A percentile compares a stretch with the other conserved stretches of the same genome.
phyloP scores from a whole-genome alignment of 208 protist species.

The Phytomonas sp. region DNA sequence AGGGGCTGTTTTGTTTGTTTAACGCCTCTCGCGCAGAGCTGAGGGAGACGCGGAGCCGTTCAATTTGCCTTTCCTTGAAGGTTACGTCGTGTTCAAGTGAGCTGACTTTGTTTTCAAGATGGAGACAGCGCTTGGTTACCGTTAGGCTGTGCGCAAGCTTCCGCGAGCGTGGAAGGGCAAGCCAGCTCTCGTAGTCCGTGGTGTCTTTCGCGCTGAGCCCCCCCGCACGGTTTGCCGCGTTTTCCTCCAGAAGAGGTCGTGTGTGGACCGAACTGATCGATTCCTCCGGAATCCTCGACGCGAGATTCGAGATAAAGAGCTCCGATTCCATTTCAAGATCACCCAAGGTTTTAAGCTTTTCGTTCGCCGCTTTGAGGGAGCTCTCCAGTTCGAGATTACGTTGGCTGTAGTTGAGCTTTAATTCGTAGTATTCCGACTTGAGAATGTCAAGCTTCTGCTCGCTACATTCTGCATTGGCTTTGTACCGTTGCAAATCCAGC shows the following conservation, averaged over 20 bases:
- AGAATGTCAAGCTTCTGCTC: constrained; percentile 88
- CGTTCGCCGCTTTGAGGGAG: constrained; percentile 53
- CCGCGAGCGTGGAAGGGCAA: constrained; percentile 64
- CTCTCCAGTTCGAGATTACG: constrained; percentile 68
- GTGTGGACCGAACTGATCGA: background rate
- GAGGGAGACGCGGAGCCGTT: constrained; percentile 59
- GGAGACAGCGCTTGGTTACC: constrained; percentile 81
- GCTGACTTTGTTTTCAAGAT: constrained; percentile 70
- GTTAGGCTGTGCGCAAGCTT: constrained; percentile 68
- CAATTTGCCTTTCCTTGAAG: constrained; percentile 68
- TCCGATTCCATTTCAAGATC: constrained; percentile 84
- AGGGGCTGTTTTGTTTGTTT: constrained; percentile 82
- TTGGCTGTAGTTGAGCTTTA: constrained; percentile 72
- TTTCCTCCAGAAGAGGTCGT: too few relatives aligned
- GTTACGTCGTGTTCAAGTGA: constrained; percentile 53
- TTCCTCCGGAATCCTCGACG: constrained; percentile 2
- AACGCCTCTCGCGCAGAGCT: constrained; percentile 67
- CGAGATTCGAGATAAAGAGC: constrained; percentile 76
- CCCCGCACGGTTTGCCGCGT: background rate
- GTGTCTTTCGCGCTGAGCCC: background rate
- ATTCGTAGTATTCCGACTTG: constrained; percentile 85
- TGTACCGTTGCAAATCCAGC: constrained; percentile 66
- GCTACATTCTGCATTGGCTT: constrained; percentile 67
- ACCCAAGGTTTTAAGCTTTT: constrained; percentile 73
- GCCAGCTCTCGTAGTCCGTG: constrained; percentile 44